Percentiles rank a stretch among this genome's conserved stretches.
Conservation (phyloP, 768 basidiomycete species). For the Lentinula guzmanii region DNA sequence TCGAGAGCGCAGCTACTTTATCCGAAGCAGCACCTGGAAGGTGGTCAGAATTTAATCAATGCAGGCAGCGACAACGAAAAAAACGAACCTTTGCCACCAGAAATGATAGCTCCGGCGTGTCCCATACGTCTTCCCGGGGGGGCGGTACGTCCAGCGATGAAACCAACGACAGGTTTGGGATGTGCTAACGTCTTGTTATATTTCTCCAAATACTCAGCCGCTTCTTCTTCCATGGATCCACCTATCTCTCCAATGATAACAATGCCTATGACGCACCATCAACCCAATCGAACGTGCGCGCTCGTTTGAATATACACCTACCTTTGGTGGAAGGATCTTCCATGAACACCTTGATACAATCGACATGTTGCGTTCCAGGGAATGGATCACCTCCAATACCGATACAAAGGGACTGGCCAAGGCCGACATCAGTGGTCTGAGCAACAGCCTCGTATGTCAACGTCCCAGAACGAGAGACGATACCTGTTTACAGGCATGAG, state of each 20-base stretch:
- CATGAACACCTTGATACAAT: slow-evolving; percentile 94
- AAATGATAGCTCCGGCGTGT: slow-evolving; percentile 96
- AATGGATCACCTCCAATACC: slow-evolving; percentile 98
- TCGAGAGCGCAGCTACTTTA: slow-evolving; percentile 88
- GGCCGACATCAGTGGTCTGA: slow-evolving; percentile 91
- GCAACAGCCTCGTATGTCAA: slow-evolving; percentile 98
- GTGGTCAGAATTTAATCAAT: neutral
- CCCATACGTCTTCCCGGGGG: slow-evolving; percentile 98
- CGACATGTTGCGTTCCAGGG: slow-evolving; percentile 93
- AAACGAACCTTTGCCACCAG: slow-evolving; percentile 85
- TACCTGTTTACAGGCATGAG: slow-evolving; percentile 42
- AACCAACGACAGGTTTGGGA: slow-evolving; percentile 95
- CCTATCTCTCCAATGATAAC: slow-evolving; percentile 99
- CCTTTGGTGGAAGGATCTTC: slow-evolving; percentile 93
- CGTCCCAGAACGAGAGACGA: slow-evolving; percentile 93
- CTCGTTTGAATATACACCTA: slow-evolving; percentile 21
- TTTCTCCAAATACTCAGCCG: slow-evolving; percentile 90
- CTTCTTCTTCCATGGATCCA: slow-evolving; percentile 99
- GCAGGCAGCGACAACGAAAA: neutral
- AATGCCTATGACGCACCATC: slow-evolving; percentile 51
- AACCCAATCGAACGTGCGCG: slow-evolving; percentile 2
- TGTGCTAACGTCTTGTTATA: slow-evolving; percentile 84
- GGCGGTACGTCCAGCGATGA: slow-evolving; percentile 97
- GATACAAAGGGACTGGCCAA: slow-evolving; percentile 94
- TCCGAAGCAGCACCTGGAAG: slow-evolving; percentile 76